These are phyloP conservation scores for Talaromyces sp. DNA, from an alignment of 2,329 filamentous ascomycete species.

Conservation along the genomic window DNA sequence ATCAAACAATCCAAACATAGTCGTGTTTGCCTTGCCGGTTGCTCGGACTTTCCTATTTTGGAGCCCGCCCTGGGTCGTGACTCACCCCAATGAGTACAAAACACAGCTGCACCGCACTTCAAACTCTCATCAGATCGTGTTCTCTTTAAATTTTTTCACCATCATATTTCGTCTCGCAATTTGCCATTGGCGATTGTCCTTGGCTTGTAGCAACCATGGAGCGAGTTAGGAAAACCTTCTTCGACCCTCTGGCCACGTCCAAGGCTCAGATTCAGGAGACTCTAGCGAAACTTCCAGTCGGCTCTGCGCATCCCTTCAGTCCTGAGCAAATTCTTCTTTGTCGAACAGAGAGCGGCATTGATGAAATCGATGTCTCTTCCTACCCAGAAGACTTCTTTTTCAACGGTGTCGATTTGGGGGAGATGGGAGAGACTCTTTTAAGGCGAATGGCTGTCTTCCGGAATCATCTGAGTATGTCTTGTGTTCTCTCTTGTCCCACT, in stretches of 20 bases:
- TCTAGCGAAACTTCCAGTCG: constrained; percentile 3
- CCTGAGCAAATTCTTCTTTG: constrained; percentile 7
- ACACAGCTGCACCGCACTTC: neutral
- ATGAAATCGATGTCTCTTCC: constrained; percentile 8
- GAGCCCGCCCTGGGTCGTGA: neutral
- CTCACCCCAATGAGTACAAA: neutral
- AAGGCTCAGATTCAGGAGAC: constrained; percentile 6
- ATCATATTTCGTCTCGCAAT: neutral
- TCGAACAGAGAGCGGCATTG: constrained; percentile 5
- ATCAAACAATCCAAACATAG: neutral
- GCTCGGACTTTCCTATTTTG: neutral
- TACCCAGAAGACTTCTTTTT: constrained; percentile 10
- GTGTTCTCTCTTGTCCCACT: neutral
- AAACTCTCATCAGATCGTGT: neutral
- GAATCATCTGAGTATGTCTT: neutral
- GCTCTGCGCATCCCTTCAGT: constrained; percentile 9
- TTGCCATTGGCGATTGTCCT: neutral
- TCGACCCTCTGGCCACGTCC: constrained; percentile 7
- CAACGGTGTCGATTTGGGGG: constrained; percentile 12
- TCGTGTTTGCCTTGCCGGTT: neutral
- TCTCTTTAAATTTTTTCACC: neutral
- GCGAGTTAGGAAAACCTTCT: constrained; percentile 8
- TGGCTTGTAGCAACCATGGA: neutral
- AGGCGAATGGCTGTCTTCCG: constrained; percentile 4
- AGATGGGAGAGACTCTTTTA: constrained; percentile 9